phyloP scores from a whole-genome alignment of 2,329 filamentous ascomycete species.

The Albophoma yamanashiensis region DNA sequence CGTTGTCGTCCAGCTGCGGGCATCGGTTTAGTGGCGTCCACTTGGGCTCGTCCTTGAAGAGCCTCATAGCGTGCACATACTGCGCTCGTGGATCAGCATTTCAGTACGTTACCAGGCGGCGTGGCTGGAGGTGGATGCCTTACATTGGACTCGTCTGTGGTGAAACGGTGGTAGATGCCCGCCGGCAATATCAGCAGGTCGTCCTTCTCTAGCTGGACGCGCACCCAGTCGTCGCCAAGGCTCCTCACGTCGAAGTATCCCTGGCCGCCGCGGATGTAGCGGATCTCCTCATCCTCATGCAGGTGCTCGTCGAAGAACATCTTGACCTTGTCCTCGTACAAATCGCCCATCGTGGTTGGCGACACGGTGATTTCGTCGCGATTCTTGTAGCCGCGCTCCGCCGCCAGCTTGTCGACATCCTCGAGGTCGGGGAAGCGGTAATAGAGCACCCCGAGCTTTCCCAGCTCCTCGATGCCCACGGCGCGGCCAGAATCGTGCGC shows the following conservation, averaged over 20 bases:
- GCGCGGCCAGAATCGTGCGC: constrained; percentile 75
- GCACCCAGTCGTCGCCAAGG: constrained; percentile 76
- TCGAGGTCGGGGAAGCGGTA: constrained; percentile 53
- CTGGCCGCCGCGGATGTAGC: constrained; percentile 79
- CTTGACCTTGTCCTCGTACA: constrained; percentile 91
- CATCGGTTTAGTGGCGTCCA: constrained; percentile 90
- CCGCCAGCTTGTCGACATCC: constrained; percentile 64
- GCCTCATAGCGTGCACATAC: constrained; percentile 91
- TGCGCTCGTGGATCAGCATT: constrained; percentile 22
- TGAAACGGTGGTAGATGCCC: constrained; percentile 96
- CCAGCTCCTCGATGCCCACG: constrained; percentile 55
- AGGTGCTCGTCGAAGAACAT: constrained; percentile 91
- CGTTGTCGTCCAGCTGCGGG: constrained; percentile 66
- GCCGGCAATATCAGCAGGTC: constrained; percentile 90
- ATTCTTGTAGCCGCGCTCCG: constrained; percentile 77
- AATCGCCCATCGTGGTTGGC: constrained; percentile 70
- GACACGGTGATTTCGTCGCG: constrained; percentile 88
- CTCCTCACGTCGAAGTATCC: constrained; percentile 92
- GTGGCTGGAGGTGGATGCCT: constrained; percentile 21
- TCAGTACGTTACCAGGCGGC: background rate
- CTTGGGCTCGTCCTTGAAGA: constrained; percentile 98
- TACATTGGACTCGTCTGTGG: constrained; percentile 84
- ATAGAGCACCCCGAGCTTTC: constrained; percentile 71
- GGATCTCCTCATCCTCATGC: constrained; percentile 97
- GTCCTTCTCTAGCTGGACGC: constrained; percentile 72